These are phyloP conservation scores for Pseudogymnoascus sp. DNA, from an alignment of 2,329 filamentous ascomycete genomes.

Conservation along the genomic window DNA sequence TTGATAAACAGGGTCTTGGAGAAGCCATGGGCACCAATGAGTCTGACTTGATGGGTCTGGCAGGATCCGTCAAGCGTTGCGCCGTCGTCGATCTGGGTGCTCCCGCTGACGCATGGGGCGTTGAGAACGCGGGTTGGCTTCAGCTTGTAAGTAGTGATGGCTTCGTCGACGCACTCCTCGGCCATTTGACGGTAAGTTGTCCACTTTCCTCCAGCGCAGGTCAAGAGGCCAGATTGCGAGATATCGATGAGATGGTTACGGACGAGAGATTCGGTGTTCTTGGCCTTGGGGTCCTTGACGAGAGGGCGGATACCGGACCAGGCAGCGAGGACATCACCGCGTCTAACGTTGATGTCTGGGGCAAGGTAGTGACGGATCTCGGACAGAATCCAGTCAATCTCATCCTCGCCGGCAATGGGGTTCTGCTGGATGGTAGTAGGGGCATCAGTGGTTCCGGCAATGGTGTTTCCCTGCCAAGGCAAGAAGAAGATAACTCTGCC, in stretches of 20 bases:
- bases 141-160: slow-evolving; percentile 59
- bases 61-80: slow-evolving; percentile 62
- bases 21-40: slow-evolving; percentile 75
- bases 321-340: slow-evolving; percentile 72
- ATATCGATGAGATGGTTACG: slow-evolving; percentile 73
- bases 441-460: slow-evolving; percentile 75
- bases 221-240: slow-evolving; percentile 66
- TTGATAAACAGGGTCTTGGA: slow-evolving; percentile 87
- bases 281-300: slow-evolving; percentile 72
- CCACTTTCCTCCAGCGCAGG: slow-evolving; percentile 81
- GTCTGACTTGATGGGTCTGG: slow-evolving; percentile 69
- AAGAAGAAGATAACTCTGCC: slow-evolving; percentile 84
- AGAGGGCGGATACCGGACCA: slow-evolving; percentile 80
- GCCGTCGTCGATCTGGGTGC: slow-evolving; percentile 59
- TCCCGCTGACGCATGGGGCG: slow-evolving; percentile 59
- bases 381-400: slow-evolving; percentile 75
- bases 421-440: slow-evolving; percentile 61
- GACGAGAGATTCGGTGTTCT: slow-evolving; percentile 74
- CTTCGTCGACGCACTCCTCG: slow-evolving; percentile 73
- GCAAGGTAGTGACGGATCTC: slow-evolving; percentile 73
- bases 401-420: slow-evolving; percentile 68
- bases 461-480: slow-evolving; percentile 83
- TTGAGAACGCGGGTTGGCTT: slow-evolving; percentile 44
- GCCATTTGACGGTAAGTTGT: slow-evolving; percentile 87
- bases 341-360: slow-evolving; percentile 71